A percentile compares a stretch with the other conserved stretches of the same genome.
phyloP scores from a whole-genome alignment of 2,329 filamentous ascomycete genomes.

The Coccinonectria pachysandricola region DNA sequence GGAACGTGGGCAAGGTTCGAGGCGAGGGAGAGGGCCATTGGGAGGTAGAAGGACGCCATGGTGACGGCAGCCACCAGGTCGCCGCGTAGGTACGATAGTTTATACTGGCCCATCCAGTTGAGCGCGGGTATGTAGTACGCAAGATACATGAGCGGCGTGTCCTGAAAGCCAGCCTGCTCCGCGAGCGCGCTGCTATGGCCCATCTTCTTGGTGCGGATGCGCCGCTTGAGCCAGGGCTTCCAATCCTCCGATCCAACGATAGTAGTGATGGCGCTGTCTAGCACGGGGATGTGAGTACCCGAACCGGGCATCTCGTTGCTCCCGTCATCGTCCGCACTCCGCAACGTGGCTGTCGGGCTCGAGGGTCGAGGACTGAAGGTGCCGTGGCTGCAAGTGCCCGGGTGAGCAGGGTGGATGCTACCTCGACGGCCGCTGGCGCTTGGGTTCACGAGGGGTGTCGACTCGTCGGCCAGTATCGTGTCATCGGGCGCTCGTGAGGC shows the following conservation, averaged over 20 bases:
- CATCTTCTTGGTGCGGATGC: conserved; percentile 54
- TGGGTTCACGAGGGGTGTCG: conserved; percentile 34
- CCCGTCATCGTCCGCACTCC: conserved; percentile 19
- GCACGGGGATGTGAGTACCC: conserved; percentile 23
- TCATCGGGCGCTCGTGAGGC: conserved; percentile 9
- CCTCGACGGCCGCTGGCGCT: conserved; percentile 9
- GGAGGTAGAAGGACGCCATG: conserved; percentile 97
- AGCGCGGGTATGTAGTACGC: conserved; percentile 88
- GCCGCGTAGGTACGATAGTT: conserved; percentile 68
- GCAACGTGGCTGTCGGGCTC: conserved; percentile 31
- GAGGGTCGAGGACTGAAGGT: conserved; percentile 62
- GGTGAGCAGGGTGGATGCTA: conserved; percentile 26
- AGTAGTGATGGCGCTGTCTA: conserved; percentile 30
- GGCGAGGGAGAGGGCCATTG: conserved; percentile 89
- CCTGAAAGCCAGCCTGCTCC: conserved; percentile 61
- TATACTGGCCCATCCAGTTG: conserved; percentile 85
- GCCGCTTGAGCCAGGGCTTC: conserved; percentile 39
- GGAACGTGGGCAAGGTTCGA: conserved; percentile 88
- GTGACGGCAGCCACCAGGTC: conserved; percentile 84
- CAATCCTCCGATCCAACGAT: conserved; percentile 33
- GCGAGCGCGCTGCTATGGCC: conserved; percentile 64
- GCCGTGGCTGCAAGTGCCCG: conserved; percentile 56
- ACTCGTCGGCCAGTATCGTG: conserved; percentile 30
- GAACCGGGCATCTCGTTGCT: conserved; percentile 23
- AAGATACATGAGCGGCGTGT: conserved; percentile 65